These are phyloP conservation scores for Tarenaya hassleriana DNA, from an alignment of 345 rosid species.

Conservation along the genomic window DNA sequence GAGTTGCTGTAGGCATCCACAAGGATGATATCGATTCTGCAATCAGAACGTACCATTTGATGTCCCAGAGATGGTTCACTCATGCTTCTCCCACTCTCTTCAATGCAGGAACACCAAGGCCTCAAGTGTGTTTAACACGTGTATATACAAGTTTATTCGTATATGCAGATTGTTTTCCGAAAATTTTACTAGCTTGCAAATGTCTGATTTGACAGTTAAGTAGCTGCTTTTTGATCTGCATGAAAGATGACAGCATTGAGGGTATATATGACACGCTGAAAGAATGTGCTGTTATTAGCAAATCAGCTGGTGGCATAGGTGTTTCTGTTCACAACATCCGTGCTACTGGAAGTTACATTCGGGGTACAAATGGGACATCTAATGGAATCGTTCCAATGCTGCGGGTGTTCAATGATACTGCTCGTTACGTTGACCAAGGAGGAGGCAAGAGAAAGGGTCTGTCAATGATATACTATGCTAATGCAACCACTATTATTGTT, in stretches of 20 bases:
- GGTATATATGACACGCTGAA: conserved; percentile 87
- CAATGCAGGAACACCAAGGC: conserved; percentile 88
- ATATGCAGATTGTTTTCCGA: too few relatives aligned
- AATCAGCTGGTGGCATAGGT: conserved; percentile 93
- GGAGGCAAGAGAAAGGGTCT: conserved; percentile 30
- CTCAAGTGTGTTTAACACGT: conserved; percentile 48
- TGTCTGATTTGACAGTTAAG: conserved; percentile 48
- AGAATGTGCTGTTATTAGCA: conserved; percentile 94
- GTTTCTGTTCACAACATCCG: conserved; percentile 81
- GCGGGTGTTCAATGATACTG: conserved; percentile 24
- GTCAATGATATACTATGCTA: background rate
- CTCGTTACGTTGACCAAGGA: conserved; percentile 29
- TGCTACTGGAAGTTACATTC: conserved; percentile 28
- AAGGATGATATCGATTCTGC: conserved; percentile 68
- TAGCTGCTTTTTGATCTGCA: conserved; percentile 83
- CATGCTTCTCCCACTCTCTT: conserved; percentile 96
- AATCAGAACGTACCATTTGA: conserved; percentile 72
- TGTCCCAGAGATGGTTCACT: conserved; percentile 95
- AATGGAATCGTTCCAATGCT: conserved; percentile 79
- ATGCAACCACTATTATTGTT: background rate
- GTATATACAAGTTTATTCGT: background rate
- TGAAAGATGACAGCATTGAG: conserved; percentile 93
- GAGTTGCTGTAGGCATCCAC: conserved; percentile 87
- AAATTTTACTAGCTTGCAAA: background rate
- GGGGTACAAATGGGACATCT: conserved; percentile 77